Conservation (phyloP, 2,329 filamentous ascomycete genomes). For the Ophiocordyceps unilateralis region DNA sequence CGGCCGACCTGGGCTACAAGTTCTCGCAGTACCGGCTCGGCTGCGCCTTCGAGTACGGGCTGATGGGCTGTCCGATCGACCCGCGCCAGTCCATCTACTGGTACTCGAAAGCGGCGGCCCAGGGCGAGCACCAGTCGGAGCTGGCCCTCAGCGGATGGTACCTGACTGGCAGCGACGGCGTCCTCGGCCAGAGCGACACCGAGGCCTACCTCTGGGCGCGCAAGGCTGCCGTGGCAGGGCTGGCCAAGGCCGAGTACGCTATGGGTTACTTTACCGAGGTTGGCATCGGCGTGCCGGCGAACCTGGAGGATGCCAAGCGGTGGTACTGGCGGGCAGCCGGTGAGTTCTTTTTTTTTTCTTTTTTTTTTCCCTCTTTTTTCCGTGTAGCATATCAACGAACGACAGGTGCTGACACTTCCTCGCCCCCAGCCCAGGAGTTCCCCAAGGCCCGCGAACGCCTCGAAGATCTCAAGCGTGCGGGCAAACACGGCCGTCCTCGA, state of each 20-base stretch:
- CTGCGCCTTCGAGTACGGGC: slow-evolving; percentile 75
- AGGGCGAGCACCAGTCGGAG: slow-evolving; percentile 89
- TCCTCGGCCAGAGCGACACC: slow-evolving; percentile 80
- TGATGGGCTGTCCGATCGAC: slow-evolving; percentile 69
- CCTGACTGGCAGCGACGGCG: slow-evolving; percentile 73
- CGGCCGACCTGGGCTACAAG: slow-evolving; percentile 81
- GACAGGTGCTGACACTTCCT: neutral
- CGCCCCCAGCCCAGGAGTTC: slow-evolving; percentile 67
- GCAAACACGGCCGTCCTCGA: slow-evolving; percentile 48
- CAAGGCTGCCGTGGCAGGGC: slow-evolving; percentile 73
- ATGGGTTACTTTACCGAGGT: slow-evolving; percentile 96
- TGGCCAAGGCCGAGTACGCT: slow-evolving; percentile 91
- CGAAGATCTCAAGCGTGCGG: slow-evolving; percentile 75
- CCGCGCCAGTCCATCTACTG: slow-evolving; percentile 74
- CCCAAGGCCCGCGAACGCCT: slow-evolving; percentile 83
- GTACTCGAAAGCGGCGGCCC: slow-evolving; percentile 81
- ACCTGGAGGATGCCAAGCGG: slow-evolving; percentile 85
- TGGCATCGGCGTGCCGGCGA: slow-evolving; percentile 73
- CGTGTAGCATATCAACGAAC: neutral
- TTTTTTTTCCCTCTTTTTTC: neutral
- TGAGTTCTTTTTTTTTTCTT: slow-evolving; percentile 37
- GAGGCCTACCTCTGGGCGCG: slow-evolving; percentile 95
- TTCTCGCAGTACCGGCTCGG: slow-evolving; percentile 86
- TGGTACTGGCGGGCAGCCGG: slow-evolving; percentile 97
- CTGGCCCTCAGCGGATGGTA: slow-evolving; percentile 83